Evolutionary conservation across 1,284 basidiomycete species (phyloP), one percentile per base, ranked within the genome.

Genomic region (Phylloboletellus chloephorus): DNA sequence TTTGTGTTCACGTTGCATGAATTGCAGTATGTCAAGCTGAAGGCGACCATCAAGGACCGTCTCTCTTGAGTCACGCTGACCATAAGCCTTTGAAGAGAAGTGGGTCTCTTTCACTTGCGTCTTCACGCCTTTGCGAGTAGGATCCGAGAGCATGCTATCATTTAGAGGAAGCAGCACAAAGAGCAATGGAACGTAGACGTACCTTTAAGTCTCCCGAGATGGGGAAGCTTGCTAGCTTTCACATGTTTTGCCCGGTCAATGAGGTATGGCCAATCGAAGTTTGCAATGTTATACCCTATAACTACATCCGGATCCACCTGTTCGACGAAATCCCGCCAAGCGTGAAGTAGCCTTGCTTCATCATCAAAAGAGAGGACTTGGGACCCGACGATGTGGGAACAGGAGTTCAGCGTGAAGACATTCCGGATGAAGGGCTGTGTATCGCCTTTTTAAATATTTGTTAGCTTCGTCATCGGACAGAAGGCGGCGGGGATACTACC

Each of bases 1-100:
- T 58, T 97, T 97, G 69, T 96, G 86, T 62, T 97, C 94, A 48
- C 93, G 78, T 56, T 97, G 93, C 89, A 97, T 97, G 60, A 90
- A 91, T 54, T 96, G 92, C 29, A 97, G 73, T 16, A 97, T 67
- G 71, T 97, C 93, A 36, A 97, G 79, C 61, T 97, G 93, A 7
- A 97, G 69, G 13, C 93, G 79, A 16, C 93, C 94, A 49, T 95
- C 88, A 25, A 97, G 76, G 8, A 72, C 68, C 0, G 93, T 93
- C 36, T 93, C 90, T 58, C 96, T 97, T 0, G 91, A 94, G 61
- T 95, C 91, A 31, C 94, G 85, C 52, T 92, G 88, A 13, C 93
- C 94, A 54, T 92, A 96, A 0, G 94, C 93, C 60, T 92, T 95
- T 0, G 92, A 96, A 3, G 90, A 94, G 64, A 97, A 97, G 60